Conservation (phyloP, 495 filamentous ascomycete genomes). For the Saxophila tyrrhenica region DNA sequence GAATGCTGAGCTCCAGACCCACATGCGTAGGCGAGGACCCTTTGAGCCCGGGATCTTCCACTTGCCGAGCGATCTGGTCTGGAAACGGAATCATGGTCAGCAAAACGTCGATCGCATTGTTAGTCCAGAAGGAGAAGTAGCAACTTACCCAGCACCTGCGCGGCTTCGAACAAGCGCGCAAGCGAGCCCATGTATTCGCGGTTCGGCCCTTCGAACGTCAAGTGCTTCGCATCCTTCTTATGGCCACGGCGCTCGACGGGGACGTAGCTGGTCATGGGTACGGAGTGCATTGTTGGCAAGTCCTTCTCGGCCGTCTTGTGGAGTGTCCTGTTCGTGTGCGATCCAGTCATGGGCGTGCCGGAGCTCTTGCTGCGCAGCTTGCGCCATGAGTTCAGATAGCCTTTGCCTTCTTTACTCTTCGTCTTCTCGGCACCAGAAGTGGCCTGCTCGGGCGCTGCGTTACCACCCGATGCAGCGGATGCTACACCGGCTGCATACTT, state of each 20-base stretch:
- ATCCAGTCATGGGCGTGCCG: conserved; percentile 37
- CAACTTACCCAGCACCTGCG: conserved; percentile 75
- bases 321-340: conserved; percentile 36
- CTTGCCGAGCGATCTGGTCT: conserved; percentile 95
- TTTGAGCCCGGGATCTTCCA: conserved; percentile 82
- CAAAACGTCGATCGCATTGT: conserved; percentile 13
- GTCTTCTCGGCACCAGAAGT: conserved; percentile 42
- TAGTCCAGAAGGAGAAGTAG: neutral
- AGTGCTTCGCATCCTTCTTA: conserved; percentile 20
- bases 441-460: neutral
- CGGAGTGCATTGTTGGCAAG: conserved; percentile 50
- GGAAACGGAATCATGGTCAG: conserved; percentile 6
- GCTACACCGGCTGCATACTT: conserved; percentile 39
- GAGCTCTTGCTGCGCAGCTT: conserved; percentile 84
- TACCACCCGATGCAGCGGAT: conserved; percentile 21
- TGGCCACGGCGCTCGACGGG: conserved; percentile 16
- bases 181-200: conserved; percentile 82
- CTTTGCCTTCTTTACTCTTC: conserved; percentile 38
- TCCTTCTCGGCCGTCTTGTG: conserved; percentile 40
- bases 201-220: conserved; percentile 72
- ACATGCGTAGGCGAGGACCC: conserved; percentile 79
- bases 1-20: conserved; percentile 81
- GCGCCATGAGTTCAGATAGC: conserved; percentile 58
- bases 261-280: conserved; percentile 65
- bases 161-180: conserved; percentile 87